A percentile compares a stretch with the other conserved stretches of the same genome.
Conservation (phyloP, 2,329 filamentous ascomycete species). For the Diaporthe amygdali region DNA sequence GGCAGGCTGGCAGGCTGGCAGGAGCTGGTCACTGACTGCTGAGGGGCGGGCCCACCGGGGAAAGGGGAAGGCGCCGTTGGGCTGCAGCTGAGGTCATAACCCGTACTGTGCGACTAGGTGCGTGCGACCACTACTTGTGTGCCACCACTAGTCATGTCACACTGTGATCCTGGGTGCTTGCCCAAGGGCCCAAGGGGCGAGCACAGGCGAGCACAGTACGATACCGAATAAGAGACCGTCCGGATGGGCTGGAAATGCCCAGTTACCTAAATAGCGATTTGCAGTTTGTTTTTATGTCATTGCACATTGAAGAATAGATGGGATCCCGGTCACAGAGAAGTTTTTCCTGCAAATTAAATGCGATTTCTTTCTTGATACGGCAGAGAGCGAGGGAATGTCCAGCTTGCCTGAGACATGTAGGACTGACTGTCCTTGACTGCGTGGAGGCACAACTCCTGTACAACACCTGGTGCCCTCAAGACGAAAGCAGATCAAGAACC, state of each 20-base stretch:
- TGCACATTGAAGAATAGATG: background rate
- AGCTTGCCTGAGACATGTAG: too few species aligned
- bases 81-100: slow-evolving; percentile 25
- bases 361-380: background rate
- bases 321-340: background rate
- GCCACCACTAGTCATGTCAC: background rate
- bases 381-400: background rate
- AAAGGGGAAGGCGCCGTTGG: slow-evolving; percentile 25
- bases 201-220: background rate
- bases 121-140: background rate
- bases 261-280: background rate
- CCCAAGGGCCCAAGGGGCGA: too few species aligned
- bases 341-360: background rate
- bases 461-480: background rate
- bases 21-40: slow-evolving; percentile 18
- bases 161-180: slow-evolving; percentile 1
- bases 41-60: slow-evolving; percentile 22
- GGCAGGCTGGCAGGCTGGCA: slow-evolving; percentile 12
- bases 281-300: background rate
- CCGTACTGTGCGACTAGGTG: background rate
- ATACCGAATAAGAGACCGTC: background rate
- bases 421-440: too few species aligned
- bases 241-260: slow-evolving; percentile 3
- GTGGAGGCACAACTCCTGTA: background rate
- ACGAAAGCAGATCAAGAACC: background rate